Evolutionary conservation across 2,329 filamentous ascomycete genomes (phyloP), one percentile per base, ranked within the genome.

Genomic region (Hymenoscyphus occultus): DNA sequence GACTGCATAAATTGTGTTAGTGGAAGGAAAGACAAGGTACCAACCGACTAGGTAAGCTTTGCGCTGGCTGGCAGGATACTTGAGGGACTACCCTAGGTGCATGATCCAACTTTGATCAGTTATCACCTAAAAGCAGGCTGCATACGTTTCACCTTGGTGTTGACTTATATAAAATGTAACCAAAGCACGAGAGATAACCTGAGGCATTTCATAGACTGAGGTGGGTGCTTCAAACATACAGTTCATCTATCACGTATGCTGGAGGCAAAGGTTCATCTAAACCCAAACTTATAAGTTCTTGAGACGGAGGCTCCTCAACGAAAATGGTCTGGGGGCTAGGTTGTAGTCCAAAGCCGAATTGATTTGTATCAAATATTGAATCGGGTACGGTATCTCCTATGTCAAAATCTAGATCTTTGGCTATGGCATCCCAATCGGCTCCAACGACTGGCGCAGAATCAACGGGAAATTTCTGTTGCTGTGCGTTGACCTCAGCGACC

Each of bases 261-360:
- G 88, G 85, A 0, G 94, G 94, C 14, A 96, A 78, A 16, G 91
- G 84, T 76, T 97, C 94, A 62, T 93, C 90, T 69, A 96, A 79
- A 13, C 93, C 93, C 40, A 97, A 79, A 12, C 87, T 87, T 65
- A 97, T 88, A 78, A 97, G 83, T 73, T 93, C 72, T 57, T 71
- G 69, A 3, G 71, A 68, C 86, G 82, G 86, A 86, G 6, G 82
- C 79, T 67, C 82, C 79, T 56, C 76, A 39, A 51, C 56, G 42
- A 62, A 66, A 13, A 69, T 48, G 6, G 61, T 13, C 16, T 61
- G 16, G 10, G 31, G 42, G 45, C 62, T n/a, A 39, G 60, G 40
- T 12, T 67, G 66, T 40, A 65, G 67, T 12, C 60, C 68, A 57
- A 67, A 69, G 42, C 48, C 62, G 28, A 64, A 64, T 32, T 61